Base-by-base conservation (phyloP, 148 eudicot species). In the Bassia scoparia region DNA sequence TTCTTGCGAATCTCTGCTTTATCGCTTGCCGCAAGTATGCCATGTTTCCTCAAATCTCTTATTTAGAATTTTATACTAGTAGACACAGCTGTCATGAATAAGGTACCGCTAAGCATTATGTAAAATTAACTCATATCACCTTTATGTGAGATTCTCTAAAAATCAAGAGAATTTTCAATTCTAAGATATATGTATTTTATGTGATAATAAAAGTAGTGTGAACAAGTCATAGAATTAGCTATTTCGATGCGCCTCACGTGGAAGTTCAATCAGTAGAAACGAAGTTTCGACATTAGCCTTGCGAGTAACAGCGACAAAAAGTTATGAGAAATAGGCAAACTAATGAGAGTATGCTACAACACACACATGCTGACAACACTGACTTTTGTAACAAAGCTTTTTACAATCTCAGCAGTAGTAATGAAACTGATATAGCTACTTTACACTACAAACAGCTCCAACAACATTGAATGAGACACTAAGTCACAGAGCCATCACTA, bases 401-500 rank as follows among this genome's bases (percentile, higher is more conserved):
- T 33, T 26, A 38, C 33, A 17, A 65, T n/a, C 24, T 60, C 55
- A 73, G 67, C 16, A 30, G 34, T 30, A 74, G 55, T 46, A 33
- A 24, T 11, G 48, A n/a, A 35, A 67, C 50, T 72, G 58, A 71
- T 43, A 37, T 26, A 4, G 62, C 49, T 69, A 27, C 55, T 65
- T 72, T 60, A n/a, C n/a, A n/a, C n/a, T 89, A 87, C 97, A 96
- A 97, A 49, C 99, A 96, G 87, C 93, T 96, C 70, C 99, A 96
- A 79, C 90, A 92, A 72, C n/a, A n/a, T 72, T 96, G 78, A 96
- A 92, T 97, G 99, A 96, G 76, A 96, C 99, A 60, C 86, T 92
- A 82, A 96, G 70, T 77, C 80, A 96, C 99, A 37, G 99, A 96
- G 77, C 99, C 99, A n/a, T 85, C 96, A 96, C 83, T 96, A 96